Percentiles rank a stretch among this genome's conserved stretches.
These are phyloP conservation scores for Quercus phellos DNA, from an alignment of 331 rosid species.

Conservation along the genomic window DNA sequence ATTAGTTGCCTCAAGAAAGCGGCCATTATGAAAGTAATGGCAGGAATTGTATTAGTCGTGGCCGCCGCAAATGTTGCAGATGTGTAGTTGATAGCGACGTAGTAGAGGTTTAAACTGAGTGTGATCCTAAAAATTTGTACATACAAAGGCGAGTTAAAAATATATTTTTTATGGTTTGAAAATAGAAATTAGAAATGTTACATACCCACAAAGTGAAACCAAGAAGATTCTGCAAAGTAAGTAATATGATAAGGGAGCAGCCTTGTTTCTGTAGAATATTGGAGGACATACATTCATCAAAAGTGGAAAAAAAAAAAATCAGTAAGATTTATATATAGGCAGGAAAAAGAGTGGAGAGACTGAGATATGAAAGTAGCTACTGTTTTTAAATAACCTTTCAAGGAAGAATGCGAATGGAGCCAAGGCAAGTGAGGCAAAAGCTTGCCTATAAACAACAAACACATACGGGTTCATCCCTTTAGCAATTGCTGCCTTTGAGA, in stretches of 20 bases:
- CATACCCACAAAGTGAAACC: constrained; percentile 74
- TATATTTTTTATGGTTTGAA: not conserved
- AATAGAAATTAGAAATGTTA: not conserved
- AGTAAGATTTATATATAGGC: not conserved
- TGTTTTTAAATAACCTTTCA: constrained; percentile 49
- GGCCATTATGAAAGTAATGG: constrained; percentile 76
- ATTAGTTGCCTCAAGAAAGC: constrained; percentile 47
- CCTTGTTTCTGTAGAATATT: constrained; percentile 48
- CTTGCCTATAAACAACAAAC: constrained; percentile 89
- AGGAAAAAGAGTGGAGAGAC: not conserved
- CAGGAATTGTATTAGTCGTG: constrained; percentile 67
- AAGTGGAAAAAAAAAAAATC: not conserved
- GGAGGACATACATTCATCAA: not conserved
- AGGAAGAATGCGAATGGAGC: constrained; percentile 72
- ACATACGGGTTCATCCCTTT: constrained; percentile 84
- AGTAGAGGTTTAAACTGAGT: constrained; percentile 69
- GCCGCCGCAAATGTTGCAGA: constrained; percentile 97
- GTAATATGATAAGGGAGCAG: constrained; percentile 53
- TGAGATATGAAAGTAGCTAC: not conserved
- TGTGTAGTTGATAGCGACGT: constrained; percentile 60
- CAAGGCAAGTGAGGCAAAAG: constrained; percentile 64
- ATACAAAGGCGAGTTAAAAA: not conserved
- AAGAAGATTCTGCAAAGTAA: constrained; percentile 65
- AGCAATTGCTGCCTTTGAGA: constrained; percentile 81
- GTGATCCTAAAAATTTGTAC: constrained; percentile 47